Percentiles rank a stretch among this genome's conserved stretches.
phyloP scores from a whole-genome alignment of 345 rosid genomes.

The Euphorbia pulcherrima region DNA sequence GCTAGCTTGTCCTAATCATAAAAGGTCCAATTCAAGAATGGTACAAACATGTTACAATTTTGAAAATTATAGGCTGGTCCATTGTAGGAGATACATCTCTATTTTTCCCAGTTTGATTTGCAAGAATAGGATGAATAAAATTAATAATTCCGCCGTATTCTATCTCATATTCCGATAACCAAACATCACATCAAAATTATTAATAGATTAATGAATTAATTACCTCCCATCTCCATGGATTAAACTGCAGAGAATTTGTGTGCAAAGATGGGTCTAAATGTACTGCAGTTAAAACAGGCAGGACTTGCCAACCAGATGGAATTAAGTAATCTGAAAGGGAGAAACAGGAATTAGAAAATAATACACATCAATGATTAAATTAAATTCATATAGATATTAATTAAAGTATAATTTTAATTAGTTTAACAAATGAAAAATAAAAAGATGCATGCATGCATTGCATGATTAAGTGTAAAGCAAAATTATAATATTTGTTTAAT shows the following conservation, averaged over 20 bases:
- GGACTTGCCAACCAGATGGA: constrained; percentile 61
- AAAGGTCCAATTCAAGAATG: constrained; percentile 19
- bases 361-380: not conserved
- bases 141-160: too few relatives aligned
- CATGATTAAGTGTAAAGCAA: constrained; percentile 12
- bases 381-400: not conserved
- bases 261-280: constrained; percentile 48
- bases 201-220: not conserved
- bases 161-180: too few relatives aligned
- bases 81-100: constrained; percentile 12
- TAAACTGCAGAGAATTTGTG: constrained; percentile 37
- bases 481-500: not conserved
- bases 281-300: constrained; percentile 52
- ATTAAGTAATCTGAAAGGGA: constrained; percentile 35
- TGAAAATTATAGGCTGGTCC: constrained; percentile 14
- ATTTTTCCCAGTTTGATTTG: too few relatives aligned
- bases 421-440: not conserved
- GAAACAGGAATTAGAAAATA: not conserved
- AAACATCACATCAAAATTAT: not conserved
- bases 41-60: not conserved
- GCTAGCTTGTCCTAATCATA: constrained; percentile 19
- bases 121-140: too few relatives aligned
- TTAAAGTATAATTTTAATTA: not conserved
- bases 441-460: constrained; percentile 30
- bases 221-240: constrained; percentile 73